Conservation (phyloP, 208 protist genomes). For the Leptomonas seymouri region DNA sequence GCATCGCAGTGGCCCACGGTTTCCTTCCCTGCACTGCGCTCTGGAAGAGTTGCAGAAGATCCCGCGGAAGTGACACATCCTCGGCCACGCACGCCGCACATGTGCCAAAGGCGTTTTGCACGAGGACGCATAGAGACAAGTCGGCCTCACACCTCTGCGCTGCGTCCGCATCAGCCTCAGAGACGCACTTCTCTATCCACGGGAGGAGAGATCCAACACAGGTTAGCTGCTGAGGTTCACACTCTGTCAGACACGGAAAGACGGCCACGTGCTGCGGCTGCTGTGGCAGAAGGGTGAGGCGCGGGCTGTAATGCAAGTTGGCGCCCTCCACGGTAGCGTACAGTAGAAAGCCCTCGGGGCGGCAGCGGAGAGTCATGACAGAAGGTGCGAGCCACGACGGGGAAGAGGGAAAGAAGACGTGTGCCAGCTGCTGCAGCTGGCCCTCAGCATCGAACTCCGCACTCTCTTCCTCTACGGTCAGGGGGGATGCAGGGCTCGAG, state of each 20-base stretch:
- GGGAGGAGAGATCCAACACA: slow-evolving; percentile 18
- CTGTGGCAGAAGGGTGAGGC: slow-evolving; percentile 26
- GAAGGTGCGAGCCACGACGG: slow-evolving; percentile 31
- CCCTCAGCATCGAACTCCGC: slow-evolving; percentile 20
- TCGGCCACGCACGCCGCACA: not conserved
- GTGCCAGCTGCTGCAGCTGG: slow-evolving; percentile 14
- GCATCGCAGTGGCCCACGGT: slow-evolving; percentile 16
- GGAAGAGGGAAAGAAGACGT: slow-evolving; percentile 21
- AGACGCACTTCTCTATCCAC: slow-evolving; percentile 13
- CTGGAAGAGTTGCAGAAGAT: slow-evolving; percentile 18
- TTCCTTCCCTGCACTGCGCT: not conserved
- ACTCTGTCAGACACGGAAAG: slow-evolving; percentile 10
- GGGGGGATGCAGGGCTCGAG: slow-evolving; percentile 4
- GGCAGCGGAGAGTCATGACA: slow-evolving; percentile 28
- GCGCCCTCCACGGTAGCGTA: slow-evolving; percentile 34
- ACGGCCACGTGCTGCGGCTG: not conserved
- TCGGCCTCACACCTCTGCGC: not conserved
- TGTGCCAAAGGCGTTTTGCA: slow-evolving; percentile 30
- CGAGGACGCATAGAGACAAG: slow-evolving; percentile 8
- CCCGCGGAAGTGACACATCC: slow-evolving; percentile 2
- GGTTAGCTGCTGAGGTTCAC: slow-evolving; percentile 17
- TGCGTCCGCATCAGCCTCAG: not conserved
- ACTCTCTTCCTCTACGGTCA: slow-evolving; percentile 17
- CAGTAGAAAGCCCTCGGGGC: slow-evolving; percentile 11
- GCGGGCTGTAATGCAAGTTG: slow-evolving; percentile 53